A percentile compares a stretch with the other conserved stretches of the same genome.
Evolutionary conservation across 371 early-diverging fungal species (phyloP).

Genomic region (Capillidium rhysosporum): DNA sequence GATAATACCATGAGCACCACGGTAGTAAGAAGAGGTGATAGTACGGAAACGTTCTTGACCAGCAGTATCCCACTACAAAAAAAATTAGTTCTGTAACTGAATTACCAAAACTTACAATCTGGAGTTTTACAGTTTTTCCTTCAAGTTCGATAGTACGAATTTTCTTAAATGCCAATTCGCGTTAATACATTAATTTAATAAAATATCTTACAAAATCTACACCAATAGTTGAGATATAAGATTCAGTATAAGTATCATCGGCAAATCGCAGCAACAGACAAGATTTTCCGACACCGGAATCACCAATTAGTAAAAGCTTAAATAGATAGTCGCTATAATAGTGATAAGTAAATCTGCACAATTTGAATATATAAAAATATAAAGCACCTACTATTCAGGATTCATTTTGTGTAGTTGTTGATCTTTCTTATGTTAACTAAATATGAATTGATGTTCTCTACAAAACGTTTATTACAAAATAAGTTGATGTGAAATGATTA

Average conservation of each 20-base stretch:
- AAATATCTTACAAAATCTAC: constrained; percentile 66
- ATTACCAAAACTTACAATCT: constrained; percentile 59
- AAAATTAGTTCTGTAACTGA: background rate
- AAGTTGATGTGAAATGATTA: no score
- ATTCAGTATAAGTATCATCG: constrained; percentile 95
- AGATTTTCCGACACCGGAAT: constrained; percentile 98
- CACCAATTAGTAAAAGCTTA: constrained; percentile 97
- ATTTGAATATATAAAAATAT: background rate
- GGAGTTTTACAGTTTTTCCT: constrained; percentile 96
- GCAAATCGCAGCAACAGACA: constrained; percentile 95
- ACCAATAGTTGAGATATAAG: constrained; percentile 97
- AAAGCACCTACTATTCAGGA: constrained; percentile 13
- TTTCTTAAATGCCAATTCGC: constrained; percentile 40
- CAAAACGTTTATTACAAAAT: no score
- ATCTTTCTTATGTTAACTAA: no score
- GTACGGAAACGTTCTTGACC: constrained; percentile 99
- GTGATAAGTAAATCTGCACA: background rate
- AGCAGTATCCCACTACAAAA: constrained; percentile 91
- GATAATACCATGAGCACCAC: constrained; percentile 97
- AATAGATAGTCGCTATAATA: constrained; percentile 81
- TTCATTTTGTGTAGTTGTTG: constrained; percentile 8
- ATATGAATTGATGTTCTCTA: no score
- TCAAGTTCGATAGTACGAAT: constrained; percentile 97
- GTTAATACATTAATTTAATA: background rate
- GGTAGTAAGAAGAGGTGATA: constrained; percentile 96